These are phyloP conservation scores for Lecanicillium sp. DNA, from an alignment of 2,329 filamentous ascomycete genomes.

Conservation along the genomic window DNA sequence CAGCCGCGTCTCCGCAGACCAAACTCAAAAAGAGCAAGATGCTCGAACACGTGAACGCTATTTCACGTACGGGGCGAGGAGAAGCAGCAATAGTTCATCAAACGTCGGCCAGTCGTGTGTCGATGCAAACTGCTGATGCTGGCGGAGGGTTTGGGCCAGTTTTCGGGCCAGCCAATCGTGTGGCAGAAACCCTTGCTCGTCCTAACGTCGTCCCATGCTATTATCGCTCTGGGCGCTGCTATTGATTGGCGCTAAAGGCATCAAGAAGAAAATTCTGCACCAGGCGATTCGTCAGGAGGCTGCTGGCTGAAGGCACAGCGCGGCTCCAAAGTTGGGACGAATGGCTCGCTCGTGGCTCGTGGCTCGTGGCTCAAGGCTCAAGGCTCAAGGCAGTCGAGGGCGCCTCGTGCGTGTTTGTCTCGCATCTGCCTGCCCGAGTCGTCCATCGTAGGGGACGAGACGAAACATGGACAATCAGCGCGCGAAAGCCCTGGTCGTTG, in stretches of 20 bases:
- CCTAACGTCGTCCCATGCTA: not conserved
- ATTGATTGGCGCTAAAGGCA: slow-evolving; percentile 5
- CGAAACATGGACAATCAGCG: not conserved
- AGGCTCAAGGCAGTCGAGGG: no score
- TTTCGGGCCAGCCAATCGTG: not conserved
- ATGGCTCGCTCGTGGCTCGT: not conserved
- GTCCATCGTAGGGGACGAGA: not conserved
- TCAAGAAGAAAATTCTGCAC: slow-evolving; percentile 1
- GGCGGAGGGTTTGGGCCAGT: not conserved
- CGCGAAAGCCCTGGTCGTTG: not conserved
- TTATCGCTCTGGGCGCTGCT: not conserved
- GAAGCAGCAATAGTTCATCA: not conserved
- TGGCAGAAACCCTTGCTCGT: not conserved
- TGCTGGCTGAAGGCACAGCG: slow-evolving; percentile 4
- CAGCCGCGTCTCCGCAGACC: not conserved
- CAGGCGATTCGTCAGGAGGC: slow-evolving; percentile 4
- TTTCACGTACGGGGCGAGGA: not conserved
- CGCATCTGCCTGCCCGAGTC: slow-evolving; percentile 2
- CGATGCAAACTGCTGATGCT: slow-evolving; percentile 1
- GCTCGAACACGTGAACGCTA: slow-evolving; percentile 3
- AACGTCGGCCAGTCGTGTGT: slow-evolving; percentile 1
- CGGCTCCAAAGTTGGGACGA: not conserved
- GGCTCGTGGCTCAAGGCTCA: no score
- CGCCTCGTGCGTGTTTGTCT: slow-evolving; percentile 1
- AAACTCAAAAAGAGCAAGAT: not conserved